These are phyloP conservation scores for Cryphonectria carpinicola DNA, from an alignment of 2,329 filamentous ascomycete genomes.

Conservation along the genomic window DNA sequence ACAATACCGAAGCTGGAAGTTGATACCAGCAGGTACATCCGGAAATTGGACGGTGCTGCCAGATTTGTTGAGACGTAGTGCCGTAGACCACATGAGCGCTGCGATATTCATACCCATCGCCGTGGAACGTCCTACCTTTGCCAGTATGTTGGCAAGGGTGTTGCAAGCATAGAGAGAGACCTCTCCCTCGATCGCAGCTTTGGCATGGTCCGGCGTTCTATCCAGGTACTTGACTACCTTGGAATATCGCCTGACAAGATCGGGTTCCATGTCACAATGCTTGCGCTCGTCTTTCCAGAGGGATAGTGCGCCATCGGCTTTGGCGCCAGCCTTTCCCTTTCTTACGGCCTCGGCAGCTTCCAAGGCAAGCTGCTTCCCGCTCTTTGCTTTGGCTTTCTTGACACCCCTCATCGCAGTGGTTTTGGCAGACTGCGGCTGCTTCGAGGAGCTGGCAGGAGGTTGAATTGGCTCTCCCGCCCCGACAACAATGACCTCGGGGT, in stretches of 20 bases:
- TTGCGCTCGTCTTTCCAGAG: constrained; percentile 51
- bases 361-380: constrained; percentile 44
- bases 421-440: constrained; percentile 32
- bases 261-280: constrained; percentile 50
- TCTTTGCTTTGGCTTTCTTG: constrained; percentile 33
- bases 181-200: constrained; percentile 38
- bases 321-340: constrained; percentile 39
- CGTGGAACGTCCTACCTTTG: constrained; percentile 4
- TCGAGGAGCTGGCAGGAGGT: constrained; percentile 30
- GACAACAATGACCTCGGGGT: constrained; percentile 67
- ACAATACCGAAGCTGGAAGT: constrained; percentile 70
- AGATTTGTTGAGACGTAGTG: constrained; percentile 24
- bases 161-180: constrained; percentile 43
- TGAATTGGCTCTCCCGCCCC: constrained; percentile 26
- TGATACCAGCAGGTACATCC: constrained; percentile 30
- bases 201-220: constrained; percentile 43
- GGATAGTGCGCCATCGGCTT: constrained; percentile 38
- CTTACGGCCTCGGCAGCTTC: constrained; percentile 41
- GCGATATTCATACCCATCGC: constrained; percentile 19
- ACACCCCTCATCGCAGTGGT: constrained; percentile 28
- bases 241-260: constrained; percentile 49
- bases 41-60: constrained; percentile 4
- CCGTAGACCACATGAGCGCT: constrained; percentile 32
- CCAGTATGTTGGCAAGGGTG: constrained; percentile 33
- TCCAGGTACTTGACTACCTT: constrained; percentile 53